Base-by-base conservation (phyloP, 805 yeast species). In the Candida qinlingensis region DNA sequence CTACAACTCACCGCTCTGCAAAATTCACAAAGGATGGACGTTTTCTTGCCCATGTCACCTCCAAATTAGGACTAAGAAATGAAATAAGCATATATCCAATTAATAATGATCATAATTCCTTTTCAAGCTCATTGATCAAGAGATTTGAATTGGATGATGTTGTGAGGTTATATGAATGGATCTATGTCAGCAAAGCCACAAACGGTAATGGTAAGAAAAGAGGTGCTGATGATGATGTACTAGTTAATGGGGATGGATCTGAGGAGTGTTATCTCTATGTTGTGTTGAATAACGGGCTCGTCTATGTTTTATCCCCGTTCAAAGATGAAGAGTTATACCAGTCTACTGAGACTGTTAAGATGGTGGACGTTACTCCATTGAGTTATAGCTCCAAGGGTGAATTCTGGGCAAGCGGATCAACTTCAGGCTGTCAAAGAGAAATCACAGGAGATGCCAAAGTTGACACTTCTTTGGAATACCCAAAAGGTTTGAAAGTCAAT, bases 361-460 rank as follows among this genome's bases (percentile, higher is more conserved):
- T 38, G 5, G 12, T 38, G 5, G 26, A 26, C 4, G 25, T 44
- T 4, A 6, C 25, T 10, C 25, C 35, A 4, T 8, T 7, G 13
- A 6, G 8, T 12, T 5, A n/a, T n/a, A 9, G 27, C 27, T 12
- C 37, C n/a, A 11, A 36, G 41, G 38, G 19, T 38, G 6, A 31
- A 25, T 31, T 26, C 19, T 8, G 28, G 29, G 8, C 10, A 58
- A 57, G 37, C 55, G 46, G 28, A 48, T 26, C 51, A 53, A 44
- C 53, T 31, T 35, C 51, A 55, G 12, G 39, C 61, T n/a, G 48
- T 11, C 11, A 2, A 11, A 3, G 34, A 31, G 34, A 31, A 31
- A 31, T 31, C 34, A 31, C 8, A 2, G 34, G 50, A 44, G 49
- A 44, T 9, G 53, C 54, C 7, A 33, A 31, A 19, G 12, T 8